Evolutionary conservation across 768 basidiomycete genomes (phyloP).

Genomic region (Leccinum fibrillosum): DNA sequence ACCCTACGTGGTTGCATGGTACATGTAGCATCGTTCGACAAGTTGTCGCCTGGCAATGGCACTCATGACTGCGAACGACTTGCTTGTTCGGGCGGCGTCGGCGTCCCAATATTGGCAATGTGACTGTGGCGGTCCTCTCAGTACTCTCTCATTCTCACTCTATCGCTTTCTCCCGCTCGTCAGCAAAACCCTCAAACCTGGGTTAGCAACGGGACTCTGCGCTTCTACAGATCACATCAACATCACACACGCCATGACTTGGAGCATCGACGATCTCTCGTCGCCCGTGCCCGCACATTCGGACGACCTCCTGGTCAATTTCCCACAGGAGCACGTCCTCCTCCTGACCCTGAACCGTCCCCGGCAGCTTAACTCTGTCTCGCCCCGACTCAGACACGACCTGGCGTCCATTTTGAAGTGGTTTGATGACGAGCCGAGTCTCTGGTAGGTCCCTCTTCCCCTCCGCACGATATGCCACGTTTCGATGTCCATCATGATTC

Average conservation of each 20-base stretch:
- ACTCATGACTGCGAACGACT: conserved; percentile 3
- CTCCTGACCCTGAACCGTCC: conserved; percentile 67
- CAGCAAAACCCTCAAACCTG: neutral
- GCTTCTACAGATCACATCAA: neutral
- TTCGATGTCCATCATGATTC: neutral
- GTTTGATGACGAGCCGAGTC: conserved; percentile 67
- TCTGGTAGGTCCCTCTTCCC: conserved; percentile 53
- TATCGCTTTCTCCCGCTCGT: neutral
- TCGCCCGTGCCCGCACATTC: conserved; percentile 30
- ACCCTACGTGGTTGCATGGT: neutral
- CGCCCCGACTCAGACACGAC: conserved; percentile 52
- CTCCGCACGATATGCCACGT: neutral
- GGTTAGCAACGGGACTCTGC: neutral
- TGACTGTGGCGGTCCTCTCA: neutral
- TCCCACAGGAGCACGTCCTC: conserved; percentile 50
- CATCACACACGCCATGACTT: neutral
- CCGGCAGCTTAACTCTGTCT: conserved; percentile 69
- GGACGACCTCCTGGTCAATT: conserved; percentile 35
- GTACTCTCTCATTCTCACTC: no score
- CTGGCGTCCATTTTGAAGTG: conserved; percentile 55
- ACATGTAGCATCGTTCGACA: no score
- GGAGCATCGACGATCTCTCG: neutral
- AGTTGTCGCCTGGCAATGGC: neutral
- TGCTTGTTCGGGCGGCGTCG: conserved; percentile 4
- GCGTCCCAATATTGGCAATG: neutral